Conservation (phyloP, 495 filamentous ascomycete species). For the Aspergillus funiculosus region DNA sequence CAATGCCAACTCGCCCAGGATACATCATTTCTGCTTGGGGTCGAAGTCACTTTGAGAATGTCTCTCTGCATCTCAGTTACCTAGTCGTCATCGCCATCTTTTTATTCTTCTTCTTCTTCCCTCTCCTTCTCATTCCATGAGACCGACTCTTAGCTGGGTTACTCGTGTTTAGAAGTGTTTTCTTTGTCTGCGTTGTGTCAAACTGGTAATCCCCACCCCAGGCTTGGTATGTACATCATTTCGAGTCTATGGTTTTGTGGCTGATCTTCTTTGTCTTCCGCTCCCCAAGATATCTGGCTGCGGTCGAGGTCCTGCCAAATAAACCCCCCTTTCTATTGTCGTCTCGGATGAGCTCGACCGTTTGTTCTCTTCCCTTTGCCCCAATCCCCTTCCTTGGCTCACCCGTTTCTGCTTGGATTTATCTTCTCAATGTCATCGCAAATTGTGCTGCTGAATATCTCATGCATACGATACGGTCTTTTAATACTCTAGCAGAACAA, state of each 20-base stretch:
- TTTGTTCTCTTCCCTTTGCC: too few species aligned
- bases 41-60: slow-evolving; percentile 1
- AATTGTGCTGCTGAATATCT: not conserved
- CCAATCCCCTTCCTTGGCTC: not conserved
- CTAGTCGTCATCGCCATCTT: not conserved
- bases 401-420: not conserved
- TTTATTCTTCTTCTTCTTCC: not conserved
- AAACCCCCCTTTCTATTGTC: not conserved
- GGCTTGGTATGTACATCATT: not conserved
- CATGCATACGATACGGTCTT: not conserved
- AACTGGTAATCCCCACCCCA: not conserved
- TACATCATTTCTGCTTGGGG: slow-evolving; percentile 5
- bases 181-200: slow-evolving; percentile 7
- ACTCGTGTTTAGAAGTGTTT: not conserved
- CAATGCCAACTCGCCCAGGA: not conserved
- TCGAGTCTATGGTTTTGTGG: not conserved
- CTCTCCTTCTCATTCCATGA: not conserved
- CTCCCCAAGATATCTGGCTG: too few species aligned
- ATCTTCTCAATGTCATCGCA: not conserved
- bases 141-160: not conserved
- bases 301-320: not conserved
- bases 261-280: slow-evolving; percentile 4
- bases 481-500: too few species aligned
- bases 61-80: not conserved
- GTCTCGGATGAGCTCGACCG: not conserved